Percentiles rank a stretch among this genome's conserved stretches.
phyloP scores from a whole-genome alignment of 164 flowering plant genomes.

The Kingdonia uniflora region DNA sequence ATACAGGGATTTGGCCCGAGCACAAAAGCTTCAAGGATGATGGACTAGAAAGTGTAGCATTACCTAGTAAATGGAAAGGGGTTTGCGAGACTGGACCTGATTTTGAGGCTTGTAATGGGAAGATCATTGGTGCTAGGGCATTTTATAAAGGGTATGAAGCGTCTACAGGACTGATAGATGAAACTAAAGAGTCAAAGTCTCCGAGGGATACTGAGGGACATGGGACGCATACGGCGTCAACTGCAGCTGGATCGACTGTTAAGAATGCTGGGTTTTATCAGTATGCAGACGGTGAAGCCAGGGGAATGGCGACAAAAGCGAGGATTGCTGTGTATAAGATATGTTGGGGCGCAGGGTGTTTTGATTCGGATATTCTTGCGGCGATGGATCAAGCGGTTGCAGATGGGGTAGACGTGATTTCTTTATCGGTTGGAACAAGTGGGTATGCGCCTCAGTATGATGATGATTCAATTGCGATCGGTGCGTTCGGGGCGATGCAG shows the following conservation, averaged over 20 bases:
- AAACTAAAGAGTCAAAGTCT: constrained; percentile 16
- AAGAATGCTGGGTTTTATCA: constrained; percentile 39
- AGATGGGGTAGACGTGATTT: constrained; percentile 77
- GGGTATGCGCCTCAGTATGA: constrained; percentile 46
- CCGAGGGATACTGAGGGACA: constrained; percentile 88
- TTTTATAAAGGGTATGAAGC: constrained; percentile 45
- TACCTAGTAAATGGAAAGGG: constrained; percentile 50
- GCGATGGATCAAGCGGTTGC: constrained; percentile 29
- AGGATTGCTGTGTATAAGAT: constrained; percentile 20
- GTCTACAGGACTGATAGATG: constrained; percentile 14
- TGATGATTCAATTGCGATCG: constrained; percentile 74
- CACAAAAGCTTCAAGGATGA: constrained; percentile 45
- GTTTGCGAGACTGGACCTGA: constrained; percentile 32
- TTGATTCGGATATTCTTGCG: constrained; percentile 20
- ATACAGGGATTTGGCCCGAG: constrained; percentile 85
- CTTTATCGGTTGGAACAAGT: constrained; percentile 68
- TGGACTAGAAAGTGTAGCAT: constrained; percentile 24
- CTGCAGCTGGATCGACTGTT: constrained; percentile 62
- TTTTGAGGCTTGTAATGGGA: constrained; percentile 53
- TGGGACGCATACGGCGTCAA: constrained; percentile 76
- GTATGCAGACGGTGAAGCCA: constrained; percentile 54
- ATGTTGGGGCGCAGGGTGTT: constrained; percentile 22
- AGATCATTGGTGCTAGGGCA: constrained; percentile 66
- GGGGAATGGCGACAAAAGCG: constrained; percentile 67
- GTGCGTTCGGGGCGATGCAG: constrained; percentile 61